phyloP scores from a whole-genome alignment of 2,329 filamentous ascomycete species.

The Periconia sp. region DNA sequence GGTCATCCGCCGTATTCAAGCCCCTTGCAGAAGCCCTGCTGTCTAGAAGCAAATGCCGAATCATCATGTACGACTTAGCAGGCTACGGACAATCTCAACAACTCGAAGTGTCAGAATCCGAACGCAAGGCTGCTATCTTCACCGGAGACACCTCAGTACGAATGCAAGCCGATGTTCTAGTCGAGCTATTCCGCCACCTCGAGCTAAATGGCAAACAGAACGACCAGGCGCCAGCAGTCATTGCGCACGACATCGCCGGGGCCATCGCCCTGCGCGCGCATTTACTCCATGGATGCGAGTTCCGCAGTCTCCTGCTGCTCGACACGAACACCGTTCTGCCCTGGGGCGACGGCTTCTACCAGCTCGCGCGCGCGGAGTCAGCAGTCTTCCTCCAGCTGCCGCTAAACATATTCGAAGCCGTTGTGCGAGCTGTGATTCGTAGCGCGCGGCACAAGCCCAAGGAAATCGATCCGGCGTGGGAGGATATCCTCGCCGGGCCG shows the following conservation, averaged over 20 bases:
- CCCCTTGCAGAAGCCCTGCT: conserved; percentile 3
- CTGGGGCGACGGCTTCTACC: conserved; percentile 8
- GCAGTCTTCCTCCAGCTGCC: conserved; percentile 3
- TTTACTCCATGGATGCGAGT: conserved; percentile 1
- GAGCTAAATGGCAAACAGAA: not conserved
- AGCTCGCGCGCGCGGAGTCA: not conserved
- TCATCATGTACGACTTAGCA: conserved; percentile 3
- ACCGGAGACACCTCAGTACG: conserved; percentile 4
- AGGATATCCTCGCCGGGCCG: conserved; percentile 4
- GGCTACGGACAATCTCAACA: conserved; percentile 5
- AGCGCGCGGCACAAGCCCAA: conserved; percentile 2
- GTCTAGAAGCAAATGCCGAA: not conserved
- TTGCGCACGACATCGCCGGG: conserved; percentile 8
- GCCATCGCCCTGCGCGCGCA: conserved; percentile 1
- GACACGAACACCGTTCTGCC: conserved; percentile 5
- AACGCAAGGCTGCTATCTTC: not conserved
- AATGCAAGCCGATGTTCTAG: conserved; percentile 2
- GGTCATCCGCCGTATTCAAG: conserved; percentile 5
- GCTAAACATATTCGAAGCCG: not conserved
- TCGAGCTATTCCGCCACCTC: not conserved
- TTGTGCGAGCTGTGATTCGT: conserved; percentile 5
- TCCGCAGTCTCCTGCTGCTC: conserved; percentile 3
- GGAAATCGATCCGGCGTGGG: not conserved
- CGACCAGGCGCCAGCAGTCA: not conserved
- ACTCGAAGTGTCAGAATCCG: not conserved